Evolutionary conservation across 2,329 filamentous ascomycete species (phyloP).

Genomic region (Phialophora tarda): DNA sequence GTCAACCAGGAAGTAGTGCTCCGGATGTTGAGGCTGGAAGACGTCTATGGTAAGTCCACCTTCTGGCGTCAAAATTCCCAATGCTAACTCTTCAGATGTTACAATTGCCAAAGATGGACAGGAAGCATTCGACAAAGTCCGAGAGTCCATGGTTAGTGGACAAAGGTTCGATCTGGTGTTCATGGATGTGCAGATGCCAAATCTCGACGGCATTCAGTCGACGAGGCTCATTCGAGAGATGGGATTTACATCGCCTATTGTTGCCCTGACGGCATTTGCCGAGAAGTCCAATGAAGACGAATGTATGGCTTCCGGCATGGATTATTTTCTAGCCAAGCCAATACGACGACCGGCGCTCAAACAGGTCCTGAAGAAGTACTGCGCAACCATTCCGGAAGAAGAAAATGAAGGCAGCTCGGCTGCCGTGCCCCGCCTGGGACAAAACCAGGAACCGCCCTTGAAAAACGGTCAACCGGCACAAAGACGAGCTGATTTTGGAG

Average conservation of each 20-base stretch:
- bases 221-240: conserved; percentile 83
- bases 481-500: conserved; percentile 13
- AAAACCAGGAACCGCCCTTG: background rate
- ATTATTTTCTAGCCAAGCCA: conserved; percentile 78
- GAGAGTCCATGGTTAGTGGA: conserved; percentile 75
- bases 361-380: conserved; percentile 80
- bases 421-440: conserved; percentile 20
- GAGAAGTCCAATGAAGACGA: conserved; percentile 89
- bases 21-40: conserved; percentile 63
- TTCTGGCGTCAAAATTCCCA: conserved; percentile 58
- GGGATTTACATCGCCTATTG: conserved; percentile 86
- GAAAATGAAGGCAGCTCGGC: conserved; percentile 47
- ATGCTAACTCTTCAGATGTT: conserved; percentile 72
- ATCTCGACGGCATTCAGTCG: conserved; percentile 85
- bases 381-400: conserved; percentile 80
- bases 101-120: conserved; percentile 85
- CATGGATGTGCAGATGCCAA: conserved; percentile 96
- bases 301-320: conserved; percentile 87
- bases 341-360: conserved; percentile 85
- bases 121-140: conserved; percentile 85
- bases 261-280: conserved; percentile 86
- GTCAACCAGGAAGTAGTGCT: conserved; percentile 67
- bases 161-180: conserved; percentile 84
- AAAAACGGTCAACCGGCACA: conserved; percentile 6
- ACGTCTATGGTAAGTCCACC: conserved; percentile 50